Conservation (phyloP, 495 filamentous ascomycete species). For the Hypoxylon trugodes region DNA sequence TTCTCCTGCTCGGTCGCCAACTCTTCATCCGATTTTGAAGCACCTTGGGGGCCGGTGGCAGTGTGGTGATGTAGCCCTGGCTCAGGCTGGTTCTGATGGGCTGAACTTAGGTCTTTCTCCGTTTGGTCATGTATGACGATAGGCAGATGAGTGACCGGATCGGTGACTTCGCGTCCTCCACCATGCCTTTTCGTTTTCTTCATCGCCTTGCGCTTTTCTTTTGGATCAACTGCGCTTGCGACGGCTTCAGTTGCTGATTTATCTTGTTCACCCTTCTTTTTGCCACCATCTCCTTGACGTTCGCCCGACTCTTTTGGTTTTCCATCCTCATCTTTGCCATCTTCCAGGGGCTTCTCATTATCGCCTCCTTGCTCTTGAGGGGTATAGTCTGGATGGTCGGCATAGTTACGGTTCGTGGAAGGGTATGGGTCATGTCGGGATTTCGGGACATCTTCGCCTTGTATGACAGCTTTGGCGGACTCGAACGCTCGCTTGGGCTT, state of each 20-base stretch:
- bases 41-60: slow-evolving; percentile 56
- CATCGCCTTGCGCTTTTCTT: slow-evolving; percentile 66
- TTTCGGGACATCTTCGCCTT: slow-evolving; percentile 46
- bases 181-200: slow-evolving; percentile 64
- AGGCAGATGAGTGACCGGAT: slow-evolving; percentile 75
- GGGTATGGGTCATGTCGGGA: slow-evolving; percentile 52
- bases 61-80: slow-evolving; percentile 51
- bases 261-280: slow-evolving; percentile 34
- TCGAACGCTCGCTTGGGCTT: slow-evolving; percentile 48
- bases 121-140: slow-evolving; percentile 72
- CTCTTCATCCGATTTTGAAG: slow-evolving; percentile 55
- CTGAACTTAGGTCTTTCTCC: slow-evolving; percentile 61
- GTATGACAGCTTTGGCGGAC: slow-evolving; percentile 53
- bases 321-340: slow-evolving; percentile 12
- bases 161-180: slow-evolving; percentile 70
- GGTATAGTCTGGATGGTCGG: slow-evolving; percentile 48
- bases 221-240: slow-evolving; percentile 58
- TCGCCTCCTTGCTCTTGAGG: slow-evolving; percentile 68
- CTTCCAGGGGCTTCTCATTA: slow-evolving; percentile 11
- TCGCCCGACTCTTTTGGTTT: slow-evolving; percentile 19
- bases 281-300: slow-evolving; percentile 15
- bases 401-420: slow-evolving; percentile 47
- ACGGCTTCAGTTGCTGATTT: slow-evolving; percentile 63
- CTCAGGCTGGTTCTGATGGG: slow-evolving; percentile 62
- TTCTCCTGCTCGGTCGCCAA: slow-evolving; percentile 58